A percentile compares a stretch with the other conserved stretches of the same genome.
Conservation (phyloP, 352 stramenopile species). For the Phytophthora nicotianae region DNA sequence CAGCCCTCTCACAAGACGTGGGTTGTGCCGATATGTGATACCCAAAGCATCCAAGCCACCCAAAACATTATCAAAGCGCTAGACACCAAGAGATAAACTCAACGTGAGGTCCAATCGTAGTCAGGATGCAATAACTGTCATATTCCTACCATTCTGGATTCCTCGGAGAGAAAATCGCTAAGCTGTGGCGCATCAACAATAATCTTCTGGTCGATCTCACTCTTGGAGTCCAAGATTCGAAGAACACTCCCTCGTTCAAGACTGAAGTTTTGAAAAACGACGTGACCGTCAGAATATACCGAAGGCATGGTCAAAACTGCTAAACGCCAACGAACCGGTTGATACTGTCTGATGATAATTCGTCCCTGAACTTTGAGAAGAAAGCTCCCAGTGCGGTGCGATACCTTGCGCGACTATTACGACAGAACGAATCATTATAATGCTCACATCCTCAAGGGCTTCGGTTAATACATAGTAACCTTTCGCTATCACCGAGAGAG, state of each 20-base stretch:
- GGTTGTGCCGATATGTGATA: slow-evolving; percentile 67
- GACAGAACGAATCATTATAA: not conserved
- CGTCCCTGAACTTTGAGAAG: slow-evolving; percentile 63
- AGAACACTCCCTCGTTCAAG: slow-evolving; percentile 84
- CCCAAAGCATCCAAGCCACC: slow-evolving; percentile 62
- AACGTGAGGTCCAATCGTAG: slow-evolving; percentile 12
- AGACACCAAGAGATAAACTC: not conserved
- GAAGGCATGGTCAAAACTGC: not conserved
- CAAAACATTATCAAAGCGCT: slow-evolving; percentile 78
- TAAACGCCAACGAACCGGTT: slow-evolving; percentile 49
- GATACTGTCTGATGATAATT: slow-evolving; percentile 78
- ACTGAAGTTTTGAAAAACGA: slow-evolving; percentile 27
- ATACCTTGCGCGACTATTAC: slow-evolving; percentile 65
- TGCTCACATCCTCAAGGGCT: not conserved
- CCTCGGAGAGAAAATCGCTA: slow-evolving; percentile 64
- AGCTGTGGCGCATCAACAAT: slow-evolving; percentile 71
- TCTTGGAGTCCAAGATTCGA: slow-evolving; percentile 89
- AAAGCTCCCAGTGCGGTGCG: slow-evolving; percentile 66
- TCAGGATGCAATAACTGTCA: not conserved
- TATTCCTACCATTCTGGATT: slow-evolving; percentile 49
- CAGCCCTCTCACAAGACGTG: slow-evolving; percentile 80
- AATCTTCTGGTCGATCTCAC: slow-evolving; percentile 66
- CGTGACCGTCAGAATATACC: not conserved
- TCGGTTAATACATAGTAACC: slow-evolving; percentile 31
- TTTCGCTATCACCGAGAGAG: slow-evolving; percentile 81